phyloP scores from a whole-genome alignment of 2,329 filamentous ascomycete genomes.

The Talaromyces atroroseus region DNA sequence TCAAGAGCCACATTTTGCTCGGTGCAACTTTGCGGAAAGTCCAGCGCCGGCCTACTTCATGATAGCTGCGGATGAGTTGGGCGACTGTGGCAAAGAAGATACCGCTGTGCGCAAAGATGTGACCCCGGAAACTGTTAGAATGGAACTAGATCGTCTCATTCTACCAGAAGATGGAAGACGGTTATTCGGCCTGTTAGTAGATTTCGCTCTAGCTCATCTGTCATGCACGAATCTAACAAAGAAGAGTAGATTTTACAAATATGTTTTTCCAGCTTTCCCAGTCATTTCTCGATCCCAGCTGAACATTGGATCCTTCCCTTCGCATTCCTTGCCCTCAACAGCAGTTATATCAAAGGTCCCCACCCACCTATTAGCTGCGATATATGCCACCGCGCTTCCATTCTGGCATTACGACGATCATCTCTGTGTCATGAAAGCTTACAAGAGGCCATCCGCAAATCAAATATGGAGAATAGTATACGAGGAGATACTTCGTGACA shows the following conservation, averaged over 20 bases:
- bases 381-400: constrained; percentile 28
- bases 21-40: neutral
- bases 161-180: neutral
- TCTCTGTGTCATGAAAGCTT: constrained; percentile 25
- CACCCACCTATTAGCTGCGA: constrained; percentile 25
- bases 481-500: constrained; percentile 24
- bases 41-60: neutral
- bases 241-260: constrained; percentile 24
- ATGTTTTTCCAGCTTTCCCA: constrained; percentile 25
- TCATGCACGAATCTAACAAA: neutral
- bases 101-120: neutral
- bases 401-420: constrained; percentile 28
- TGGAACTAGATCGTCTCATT: neutral
- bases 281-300: constrained; percentile 26
- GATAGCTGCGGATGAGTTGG: constrained; percentile 1
- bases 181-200: neutral
- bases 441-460: constrained; percentile 21
- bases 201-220: neutral
- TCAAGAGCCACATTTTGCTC: neutral
- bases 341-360: constrained; percentile 20
- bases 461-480: constrained; percentile 27
- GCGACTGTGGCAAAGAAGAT: neutral
- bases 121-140: neutral
- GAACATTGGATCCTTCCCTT: constrained; percentile 15
- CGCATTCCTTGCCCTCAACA: constrained; percentile 20